Percentiles rank a stretch among this genome's conserved stretches.
phyloP scores from a whole-genome alignment of 75 land plant species.

The Sequoiadendron giganteum region DNA sequence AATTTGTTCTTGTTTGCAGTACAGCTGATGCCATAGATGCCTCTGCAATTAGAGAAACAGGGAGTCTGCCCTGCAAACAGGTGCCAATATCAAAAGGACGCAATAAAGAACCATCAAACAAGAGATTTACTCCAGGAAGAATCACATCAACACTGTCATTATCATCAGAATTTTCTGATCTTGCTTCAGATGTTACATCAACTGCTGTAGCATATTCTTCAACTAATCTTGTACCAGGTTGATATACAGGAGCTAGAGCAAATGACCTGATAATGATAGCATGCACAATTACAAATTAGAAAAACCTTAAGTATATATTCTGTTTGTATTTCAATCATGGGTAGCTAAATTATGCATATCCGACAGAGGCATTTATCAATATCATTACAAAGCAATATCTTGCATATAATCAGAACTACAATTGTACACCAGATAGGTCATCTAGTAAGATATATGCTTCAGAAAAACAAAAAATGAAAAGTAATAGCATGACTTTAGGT shows the following conservation, averaged over 20 bases:
- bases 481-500: background rate
- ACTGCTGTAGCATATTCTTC: slow-evolving; percentile 37
- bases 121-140: slow-evolving; percentile 84
- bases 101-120: slow-evolving; percentile 81
- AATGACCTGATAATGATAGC: slow-evolving; percentile 57
- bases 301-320: background rate
- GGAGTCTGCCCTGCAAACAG: slow-evolving; percentile 92
- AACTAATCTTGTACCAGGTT: slow-evolving; percentile 50
- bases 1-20: slow-evolving; percentile 25
- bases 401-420: background rate
- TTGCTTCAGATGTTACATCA: slow-evolving; percentile 18
- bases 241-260: slow-evolving; percentile 67
- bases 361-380: background rate
- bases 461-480: background rate
- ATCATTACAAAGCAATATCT: background rate
- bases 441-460: background rate
- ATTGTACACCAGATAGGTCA: background rate
- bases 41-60: slow-evolving; percentile 78
- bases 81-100: slow-evolving; percentile 78
- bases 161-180: slow-evolving; percentile 60
- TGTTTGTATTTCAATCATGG: background rate
- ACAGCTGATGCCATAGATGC: slow-evolving; percentile 71
- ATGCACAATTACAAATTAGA: background rate
- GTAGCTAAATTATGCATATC: background rate
- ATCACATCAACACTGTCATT: slow-evolving; percentile 65